Percentiles rank a stretch among this genome's conserved stretches.
Evolutionary conservation across 805 yeast species (phyloP).

Genomic region (Cyberlindnera veronae): DNA sequence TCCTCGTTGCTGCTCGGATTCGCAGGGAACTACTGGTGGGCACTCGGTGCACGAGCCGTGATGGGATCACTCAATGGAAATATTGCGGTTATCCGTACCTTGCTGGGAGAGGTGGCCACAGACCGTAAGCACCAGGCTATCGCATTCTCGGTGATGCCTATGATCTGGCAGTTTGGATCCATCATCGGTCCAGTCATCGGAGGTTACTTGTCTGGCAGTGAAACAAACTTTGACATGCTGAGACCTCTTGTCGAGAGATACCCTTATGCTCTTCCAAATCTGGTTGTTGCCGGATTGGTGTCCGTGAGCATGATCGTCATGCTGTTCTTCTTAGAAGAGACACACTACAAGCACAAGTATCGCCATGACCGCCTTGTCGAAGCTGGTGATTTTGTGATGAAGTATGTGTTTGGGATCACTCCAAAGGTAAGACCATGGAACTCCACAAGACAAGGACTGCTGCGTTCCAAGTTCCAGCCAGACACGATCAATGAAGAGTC

Average conservation of each 20-base stretch:
- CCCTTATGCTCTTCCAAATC: slow-evolving; percentile 53
- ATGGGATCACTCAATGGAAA: slow-evolving; percentile 63
- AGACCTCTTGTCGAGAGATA: slow-evolving; percentile 31
- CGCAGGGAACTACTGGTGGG: slow-evolving; percentile 47
- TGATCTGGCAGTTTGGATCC: slow-evolving; percentile 58
- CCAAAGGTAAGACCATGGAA: slow-evolving; percentile 30
- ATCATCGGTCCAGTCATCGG: slow-evolving; percentile 62
- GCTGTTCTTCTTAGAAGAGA: slow-evolving; percentile 50
- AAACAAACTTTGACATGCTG: slow-evolving; percentile 26
- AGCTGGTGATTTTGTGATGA: slow-evolving; percentile 37
- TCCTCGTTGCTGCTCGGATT: slow-evolving; percentile 52
- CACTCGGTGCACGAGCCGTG: slow-evolving; percentile 47
- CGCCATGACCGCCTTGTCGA: slow-evolving; percentile 44
- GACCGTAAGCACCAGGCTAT: slow-evolving; percentile 58
- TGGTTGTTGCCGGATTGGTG: slow-evolving; percentile 41
- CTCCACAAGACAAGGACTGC: background rate
- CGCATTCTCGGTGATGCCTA: slow-evolving; percentile 59
- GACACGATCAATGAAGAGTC: slow-evolving; percentile 14
- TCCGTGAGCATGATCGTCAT: slow-evolving; percentile 36
- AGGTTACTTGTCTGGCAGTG: slow-evolving; percentile 42
- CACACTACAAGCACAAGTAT: slow-evolving; percentile 38
- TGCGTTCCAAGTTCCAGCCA: background rate
- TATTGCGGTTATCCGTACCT: slow-evolving; percentile 60
- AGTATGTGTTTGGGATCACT: slow-evolving; percentile 16
- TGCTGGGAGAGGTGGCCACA: slow-evolving; percentile 56